Conservation (phyloP, 768 basidiomycete genomes). For the Sporobolomyces phaffii region DNA sequence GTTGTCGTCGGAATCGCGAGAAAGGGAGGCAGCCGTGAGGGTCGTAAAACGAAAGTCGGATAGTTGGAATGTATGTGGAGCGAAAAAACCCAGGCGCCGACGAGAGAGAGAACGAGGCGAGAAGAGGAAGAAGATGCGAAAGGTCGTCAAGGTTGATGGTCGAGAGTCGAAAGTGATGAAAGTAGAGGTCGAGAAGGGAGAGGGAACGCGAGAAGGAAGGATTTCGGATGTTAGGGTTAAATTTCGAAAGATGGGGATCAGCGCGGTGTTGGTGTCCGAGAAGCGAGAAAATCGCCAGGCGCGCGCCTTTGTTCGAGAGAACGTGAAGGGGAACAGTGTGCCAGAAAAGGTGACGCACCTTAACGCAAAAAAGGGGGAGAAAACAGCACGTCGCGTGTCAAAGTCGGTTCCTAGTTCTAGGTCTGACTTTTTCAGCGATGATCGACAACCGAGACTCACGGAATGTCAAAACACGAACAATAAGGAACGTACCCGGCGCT, state of each 20-base stretch:
- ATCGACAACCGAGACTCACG: neutral
- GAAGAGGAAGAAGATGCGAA: neutral
- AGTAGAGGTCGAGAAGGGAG: neutral
- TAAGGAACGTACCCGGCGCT: no score
- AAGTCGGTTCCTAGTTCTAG: slow-evolving; percentile 10
- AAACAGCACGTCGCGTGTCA: slow-evolving; percentile 39
- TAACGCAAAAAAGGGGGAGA: slow-evolving; percentile 46
- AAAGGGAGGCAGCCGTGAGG: slow-evolving; percentile 6
- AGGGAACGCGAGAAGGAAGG: slow-evolving; percentile 3
- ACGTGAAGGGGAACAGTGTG: slow-evolving; percentile 47
- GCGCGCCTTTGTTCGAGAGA: slow-evolving; percentile 40
- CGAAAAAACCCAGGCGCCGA: neutral
- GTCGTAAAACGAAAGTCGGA: slow-evolving; percentile 19
- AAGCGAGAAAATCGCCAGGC: neutral
- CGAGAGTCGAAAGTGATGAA: neutral
- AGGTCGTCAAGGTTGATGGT: neutral
- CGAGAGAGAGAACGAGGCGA: slow-evolving; percentile 30
- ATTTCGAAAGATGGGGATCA: neutral
- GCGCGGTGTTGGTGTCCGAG: slow-evolving; percentile 20
- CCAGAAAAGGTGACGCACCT: slow-evolving; percentile 52
- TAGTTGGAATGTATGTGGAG: slow-evolving; percentile 16
- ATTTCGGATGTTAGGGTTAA: neutral
- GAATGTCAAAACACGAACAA: slow-evolving; percentile 12
- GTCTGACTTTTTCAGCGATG: neutral
- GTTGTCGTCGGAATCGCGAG: neutral